Evolutionary conservation across 164 flowering plant genomes (phyloP).

Genomic region (Nymphaea colorata): DNA sequence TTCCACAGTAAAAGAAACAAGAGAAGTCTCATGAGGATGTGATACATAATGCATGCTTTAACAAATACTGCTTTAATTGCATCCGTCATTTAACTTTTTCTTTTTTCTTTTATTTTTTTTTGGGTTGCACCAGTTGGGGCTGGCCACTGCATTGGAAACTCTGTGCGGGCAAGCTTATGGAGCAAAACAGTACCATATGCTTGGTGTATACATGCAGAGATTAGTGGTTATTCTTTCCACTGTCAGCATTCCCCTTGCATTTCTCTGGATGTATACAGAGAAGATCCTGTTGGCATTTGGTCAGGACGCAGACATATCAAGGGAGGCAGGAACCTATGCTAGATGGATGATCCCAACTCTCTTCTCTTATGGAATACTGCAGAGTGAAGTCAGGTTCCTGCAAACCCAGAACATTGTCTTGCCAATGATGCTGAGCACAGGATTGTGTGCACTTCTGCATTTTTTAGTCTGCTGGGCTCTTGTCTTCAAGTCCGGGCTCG

Average conservation of each 20-base stretch:
- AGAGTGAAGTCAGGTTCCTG: slow-evolving; percentile 20
- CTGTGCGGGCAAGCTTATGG: slow-evolving; percentile 33
- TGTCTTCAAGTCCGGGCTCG: slow-evolving; percentile 20
- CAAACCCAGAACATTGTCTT: slow-evolving; percentile 26
- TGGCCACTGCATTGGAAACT: slow-evolving; percentile 30
- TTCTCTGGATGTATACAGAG: slow-evolving; percentile 19
- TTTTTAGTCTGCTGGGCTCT: slow-evolving; percentile 23
- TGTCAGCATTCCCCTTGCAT: slow-evolving; percentile 21
- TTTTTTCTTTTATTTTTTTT: neutral
- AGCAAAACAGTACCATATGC: slow-evolving; percentile 24
- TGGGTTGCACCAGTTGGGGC: slow-evolving; percentile 15
- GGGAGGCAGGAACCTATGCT: slow-evolving; percentile 22
- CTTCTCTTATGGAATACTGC: slow-evolving; percentile 23
- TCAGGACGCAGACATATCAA: slow-evolving; percentile 22
- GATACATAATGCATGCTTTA: no score
- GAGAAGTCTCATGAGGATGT: no score
- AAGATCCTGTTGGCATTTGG: slow-evolving; percentile 14
- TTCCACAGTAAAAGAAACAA: no score
- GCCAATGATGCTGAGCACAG: slow-evolving; percentile 30
- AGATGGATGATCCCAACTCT: slow-evolving; percentile 24
- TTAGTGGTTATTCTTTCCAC: slow-evolving; percentile 18
- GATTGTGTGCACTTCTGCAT: slow-evolving; percentile 17
- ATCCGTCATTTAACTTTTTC: no score
- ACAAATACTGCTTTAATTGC: no score
- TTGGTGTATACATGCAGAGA: slow-evolving; percentile 24